Evolutionary conservation across 1,284 basidiomycete genomes (phyloP), one percentile per base, ranked within the genome.

Genomic region (Chondrostereum purpureum): DNA sequence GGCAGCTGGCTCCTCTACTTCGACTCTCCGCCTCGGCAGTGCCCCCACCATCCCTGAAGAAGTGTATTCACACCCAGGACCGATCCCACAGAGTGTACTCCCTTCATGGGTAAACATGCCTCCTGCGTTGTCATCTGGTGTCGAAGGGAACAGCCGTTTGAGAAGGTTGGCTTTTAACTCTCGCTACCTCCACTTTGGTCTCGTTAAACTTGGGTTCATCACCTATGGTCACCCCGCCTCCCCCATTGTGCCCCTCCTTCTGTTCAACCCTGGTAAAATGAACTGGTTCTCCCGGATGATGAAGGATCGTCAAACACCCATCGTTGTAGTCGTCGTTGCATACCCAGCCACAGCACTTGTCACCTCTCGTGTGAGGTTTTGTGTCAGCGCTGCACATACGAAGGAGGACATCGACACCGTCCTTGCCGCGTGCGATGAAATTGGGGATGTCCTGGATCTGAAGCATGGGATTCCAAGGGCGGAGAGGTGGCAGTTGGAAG

Each of bases 261-360:
- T 99, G 33, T 99, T 92, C 77, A 82, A 93, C 61, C 93, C 92
- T 0, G 94, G 88, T 44, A 95, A 95, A 70, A 92, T 95, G 88
- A 77, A 77, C 47, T 75, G 84, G 58, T 94, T 93, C 72, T 84
- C 86, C 55, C 77, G 87, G 14, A 78, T 95, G 78, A 95, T 96
- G 92, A 77, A 86, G 54, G 77, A 83, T 48, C 75, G 90, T 36
- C 67, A 78, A 55, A 87, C 81, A 3, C 88, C 91, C 0, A 90
- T 96, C 51, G 78, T 92, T 5, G 81, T 92, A 14, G 92, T 96
- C 37, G 86, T 92, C 38, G 92, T 95, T 18, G 87, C 84, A 13
- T 95, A 94, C 63, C 93, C 93, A 3, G 93, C 93, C 0, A 97
- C 94, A 17, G 87, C 93, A 6, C 80, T 99, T 40, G 84, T 94